Conservation (phyloP, 106 monocot species). For the Dendrobium nobile region DNA sequence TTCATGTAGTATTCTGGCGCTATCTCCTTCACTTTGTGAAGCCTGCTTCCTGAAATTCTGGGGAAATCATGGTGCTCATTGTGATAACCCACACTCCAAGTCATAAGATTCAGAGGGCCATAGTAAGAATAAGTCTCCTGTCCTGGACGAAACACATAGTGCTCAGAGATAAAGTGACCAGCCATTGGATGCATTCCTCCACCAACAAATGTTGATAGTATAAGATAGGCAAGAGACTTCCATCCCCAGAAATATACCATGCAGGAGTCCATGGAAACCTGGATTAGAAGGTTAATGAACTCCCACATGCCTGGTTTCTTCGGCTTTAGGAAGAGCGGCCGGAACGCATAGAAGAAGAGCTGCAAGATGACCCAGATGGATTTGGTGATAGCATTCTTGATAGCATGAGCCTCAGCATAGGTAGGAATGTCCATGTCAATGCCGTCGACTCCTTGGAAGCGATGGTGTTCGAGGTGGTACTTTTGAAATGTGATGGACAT, state of each 20-base stretch:
- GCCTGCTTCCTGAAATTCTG: slow-evolving; percentile 67
- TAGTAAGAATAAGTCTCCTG: slow-evolving; percentile 95
- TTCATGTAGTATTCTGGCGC: slow-evolving; percentile 57
- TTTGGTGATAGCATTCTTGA: slow-evolving; percentile 47
- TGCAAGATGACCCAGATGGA: slow-evolving; percentile 77
- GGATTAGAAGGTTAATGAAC: slow-evolving; percentile 50
- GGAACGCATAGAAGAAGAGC: slow-evolving; percentile 82
- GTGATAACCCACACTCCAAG: slow-evolving; percentile 86
- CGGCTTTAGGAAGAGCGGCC: slow-evolving; percentile 79
- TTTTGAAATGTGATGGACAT: slow-evolving; percentile 97
- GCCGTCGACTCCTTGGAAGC: slow-evolving; percentile 85
- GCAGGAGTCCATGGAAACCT: slow-evolving; percentile 37
- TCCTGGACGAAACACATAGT: slow-evolving; percentile 69
- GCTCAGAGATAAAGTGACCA: slow-evolving; percentile 91
- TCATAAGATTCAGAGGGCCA: slow-evolving; percentile 75
- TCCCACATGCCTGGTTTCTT: slow-evolving; percentile 93
- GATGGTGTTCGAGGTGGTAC: slow-evolving; percentile 93
- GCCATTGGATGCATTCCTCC: slow-evolving; percentile 96
- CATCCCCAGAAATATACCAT: slow-evolving; percentile 64
- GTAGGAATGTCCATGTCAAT: slow-evolving; percentile 84
- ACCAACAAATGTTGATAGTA: slow-evolving; percentile 76
- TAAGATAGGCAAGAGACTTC: slow-evolving; percentile 68
- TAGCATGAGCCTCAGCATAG: slow-evolving; percentile 34
- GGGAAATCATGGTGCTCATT: slow-evolving; percentile 98
- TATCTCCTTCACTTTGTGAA: slow-evolving; percentile 66